These are phyloP conservation scores for Aspergillus fumigatus DNA, from an alignment of 2,329 filamentous ascomycete genomes.

Conservation along the genomic window DNA sequence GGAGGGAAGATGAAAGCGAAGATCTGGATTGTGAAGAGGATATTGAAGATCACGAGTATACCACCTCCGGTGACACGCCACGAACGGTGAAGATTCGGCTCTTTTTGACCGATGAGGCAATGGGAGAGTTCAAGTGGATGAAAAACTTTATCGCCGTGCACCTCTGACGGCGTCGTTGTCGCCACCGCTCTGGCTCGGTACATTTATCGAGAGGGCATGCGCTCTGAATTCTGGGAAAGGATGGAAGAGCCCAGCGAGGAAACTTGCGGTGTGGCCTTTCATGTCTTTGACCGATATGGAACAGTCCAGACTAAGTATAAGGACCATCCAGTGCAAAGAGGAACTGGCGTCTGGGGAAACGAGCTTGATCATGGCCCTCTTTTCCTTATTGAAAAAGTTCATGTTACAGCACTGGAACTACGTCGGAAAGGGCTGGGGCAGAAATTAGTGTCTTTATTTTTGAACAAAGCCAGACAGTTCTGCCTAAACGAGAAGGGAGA, in stretches of 20 bases:
- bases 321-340: conserved; percentile 24
- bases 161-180: conserved; percentile 13
- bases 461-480: conserved; percentile 19
- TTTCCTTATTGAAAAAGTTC: conserved; percentile 24
- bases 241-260: conserved; percentile 31
- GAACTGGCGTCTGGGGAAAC: conserved; percentile 24
- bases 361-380: conserved; percentile 26
- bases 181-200: conserved; percentile 19
- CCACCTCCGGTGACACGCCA: conserved; percentile 6
- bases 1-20: conserved; percentile 9
- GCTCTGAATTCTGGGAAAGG: conserved; percentile 26
- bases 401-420: conserved; percentile 17
- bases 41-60: conserved; percentile 16
- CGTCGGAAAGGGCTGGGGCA: conserved; percentile 30
- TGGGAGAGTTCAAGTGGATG: conserved; percentile 4
- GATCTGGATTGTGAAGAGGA: conserved; percentile 8
- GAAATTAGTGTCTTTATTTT: conserved; percentile 25
- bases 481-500: conserved; percentile 1
- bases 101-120: conserved; percentile 9
- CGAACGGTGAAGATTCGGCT: conserved; percentile 15
- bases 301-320: conserved; percentile 30
- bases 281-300: conserved; percentile 38
- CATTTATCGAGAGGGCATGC: conserved; percentile 20
- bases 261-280: conserved; percentile 27
- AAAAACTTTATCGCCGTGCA: conserved; percentile 14